Base-by-base conservation (phyloP, 768 basidiomycete genomes). In the Dioszegia aurantiaca region DNA sequence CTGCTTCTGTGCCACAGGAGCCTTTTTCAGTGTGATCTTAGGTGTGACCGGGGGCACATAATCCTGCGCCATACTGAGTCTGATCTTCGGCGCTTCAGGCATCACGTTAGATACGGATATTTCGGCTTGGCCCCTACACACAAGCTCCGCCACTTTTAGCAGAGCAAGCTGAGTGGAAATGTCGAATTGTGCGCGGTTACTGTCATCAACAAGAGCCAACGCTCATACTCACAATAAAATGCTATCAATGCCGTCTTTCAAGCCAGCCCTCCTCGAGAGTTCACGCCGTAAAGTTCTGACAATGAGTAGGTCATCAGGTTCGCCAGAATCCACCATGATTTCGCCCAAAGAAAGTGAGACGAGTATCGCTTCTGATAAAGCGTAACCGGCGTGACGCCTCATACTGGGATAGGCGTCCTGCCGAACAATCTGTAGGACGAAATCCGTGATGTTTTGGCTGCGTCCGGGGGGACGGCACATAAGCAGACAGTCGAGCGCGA, bases 251-350 rank as follows among this genome's bases (percentile, higher is more conserved):
- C 85, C 85, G 69, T 91, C 87, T 26, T 89, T 82, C 61, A 93
- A 79, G 28, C 70, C 74, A 17, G 45, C 82, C 79, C 73, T 89
- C 85, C 76, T 89, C 84, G 81, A 89, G 83, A 64, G 88, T 84
- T 92, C 90, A 78, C 91, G 93, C 58, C 91, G 80, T 43, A 98
- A 78, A 2, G 87, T 84, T 77, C 89, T 91, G 72, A 95, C 86
- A 81, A 92, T 85, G 14, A 84, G 78, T 60, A 42, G 47, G 19
- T 62, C 55, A 17, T 94, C 89, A 47, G 88, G 81, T 21, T 37
- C 51, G 12, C 19, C 37, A 64, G 90, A 89, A 63, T 85, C 88
- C 78, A 86, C 87, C 80, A 56, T 12, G 82, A 98, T 86, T 69
- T 94, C 92, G 54, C 92, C 92, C 82, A 97, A 86, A 36, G 88